phyloP scores from a whole-genome alignment of 768 basidiomycete genomes.

The Trametes meyenii region DNA sequence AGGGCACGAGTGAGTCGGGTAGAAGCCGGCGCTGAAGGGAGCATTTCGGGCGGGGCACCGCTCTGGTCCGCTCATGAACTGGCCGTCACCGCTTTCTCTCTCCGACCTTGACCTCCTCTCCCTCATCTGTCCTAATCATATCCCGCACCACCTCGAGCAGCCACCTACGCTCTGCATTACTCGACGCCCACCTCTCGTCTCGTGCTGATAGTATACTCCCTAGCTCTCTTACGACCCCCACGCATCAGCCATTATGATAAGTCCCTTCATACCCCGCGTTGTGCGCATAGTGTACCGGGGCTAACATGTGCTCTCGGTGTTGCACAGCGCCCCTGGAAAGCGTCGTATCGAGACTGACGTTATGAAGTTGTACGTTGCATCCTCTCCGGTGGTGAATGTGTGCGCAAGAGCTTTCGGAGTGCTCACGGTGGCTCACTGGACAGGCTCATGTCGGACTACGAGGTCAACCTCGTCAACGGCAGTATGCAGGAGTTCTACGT shows the following conservation, averaged over 20 bases:
- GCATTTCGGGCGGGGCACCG: constrained; percentile 11
- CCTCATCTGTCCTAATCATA: constrained; percentile 9
- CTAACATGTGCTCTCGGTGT: constrained; percentile 35
- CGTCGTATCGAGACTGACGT: constrained; percentile 99
- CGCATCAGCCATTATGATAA: constrained; percentile 57
- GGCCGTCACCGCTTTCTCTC: constrained; percentile 9
- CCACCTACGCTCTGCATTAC: neutral
- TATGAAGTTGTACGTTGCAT: constrained; percentile 85
- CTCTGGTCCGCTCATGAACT: neutral
- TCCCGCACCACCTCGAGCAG: neutral
- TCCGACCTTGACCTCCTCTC: constrained; percentile 10
- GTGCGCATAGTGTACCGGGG: neutral
- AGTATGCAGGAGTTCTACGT: constrained; percentile 99
- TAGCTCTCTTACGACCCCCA: neutral
- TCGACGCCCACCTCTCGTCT: constrained; percentile 4
- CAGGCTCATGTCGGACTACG: constrained; percentile 98
- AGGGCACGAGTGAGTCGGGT: neutral
- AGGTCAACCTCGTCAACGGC: constrained; percentile 96
- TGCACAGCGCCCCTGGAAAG: constrained; percentile 79
- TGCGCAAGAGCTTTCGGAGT: no score
- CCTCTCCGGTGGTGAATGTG: neutral
- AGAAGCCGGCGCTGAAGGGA: constrained; percentile 8
- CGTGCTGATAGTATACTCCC: neutral
- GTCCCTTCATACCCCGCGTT: constrained; percentile 31
- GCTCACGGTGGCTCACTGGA: neutral